A percentile compares a stretch with the other conserved stretches of the same genome.
Evolutionary conservation across 1,284 basidiomycete species (phyloP).

Genomic region (Stygiomarasmius scandens): DNA sequence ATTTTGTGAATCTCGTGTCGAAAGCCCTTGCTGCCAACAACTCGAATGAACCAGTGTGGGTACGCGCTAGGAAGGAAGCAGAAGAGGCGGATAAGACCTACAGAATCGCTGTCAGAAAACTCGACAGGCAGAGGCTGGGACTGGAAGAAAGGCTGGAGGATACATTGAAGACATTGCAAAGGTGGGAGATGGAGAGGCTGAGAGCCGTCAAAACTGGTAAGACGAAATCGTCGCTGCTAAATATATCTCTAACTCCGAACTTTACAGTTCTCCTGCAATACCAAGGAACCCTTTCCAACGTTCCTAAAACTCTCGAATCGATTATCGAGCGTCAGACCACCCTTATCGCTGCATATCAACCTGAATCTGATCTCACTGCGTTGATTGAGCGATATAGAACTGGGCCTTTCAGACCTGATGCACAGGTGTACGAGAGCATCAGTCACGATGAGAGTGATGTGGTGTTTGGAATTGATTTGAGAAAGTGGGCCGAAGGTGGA

Average conservation of each 20-base stretch:
- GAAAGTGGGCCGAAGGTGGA: conserved; percentile 82
- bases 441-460: conserved; percentile 81
- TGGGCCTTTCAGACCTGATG: conserved; percentile 83
- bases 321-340: conserved; percentile 72
- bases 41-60: conserved; percentile 57
- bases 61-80: conserved; percentile 76
- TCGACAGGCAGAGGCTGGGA: conserved; percentile 78
- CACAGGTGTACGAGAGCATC: conserved; percentile 84
- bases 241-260: not conserved
- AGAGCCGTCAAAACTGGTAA: conserved; percentile 81
- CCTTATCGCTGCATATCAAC: conserved; percentile 81
- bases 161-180: conserved; percentile 76
- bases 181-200: conserved; percentile 84
- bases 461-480: conserved; percentile 86
- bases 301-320: conserved; percentile 67
- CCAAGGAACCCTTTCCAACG: conserved; percentile 72
- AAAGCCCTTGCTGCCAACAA: conserved; percentile 63
- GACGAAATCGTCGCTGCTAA: conserved; percentile 13
- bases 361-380: conserved; percentile 80
- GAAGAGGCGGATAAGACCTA: conserved; percentile 78
- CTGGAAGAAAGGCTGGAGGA: conserved; percentile 88
- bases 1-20: conserved; percentile 70
- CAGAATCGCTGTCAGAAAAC: conserved; percentile 71
- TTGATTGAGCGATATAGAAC: conserved; percentile 90
- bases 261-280: conserved; percentile 77